A percentile compares a stretch with the other conserved stretches of the same genome.
phyloP scores from a whole-genome alignment of 306 rosid species.

The Fragaria ananassa region DNA sequence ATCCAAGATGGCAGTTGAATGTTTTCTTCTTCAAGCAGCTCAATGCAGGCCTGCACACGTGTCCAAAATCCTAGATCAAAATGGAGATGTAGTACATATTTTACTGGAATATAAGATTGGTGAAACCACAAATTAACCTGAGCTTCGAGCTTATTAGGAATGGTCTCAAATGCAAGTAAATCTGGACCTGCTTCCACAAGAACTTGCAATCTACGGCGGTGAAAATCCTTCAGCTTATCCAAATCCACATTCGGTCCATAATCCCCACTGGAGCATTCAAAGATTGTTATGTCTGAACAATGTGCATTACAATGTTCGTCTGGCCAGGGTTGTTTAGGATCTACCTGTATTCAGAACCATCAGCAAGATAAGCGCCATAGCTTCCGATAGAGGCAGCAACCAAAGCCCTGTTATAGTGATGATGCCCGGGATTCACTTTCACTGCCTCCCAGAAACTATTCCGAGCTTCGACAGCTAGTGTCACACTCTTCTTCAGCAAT shows the following conservation, averaged over 20 bases:
- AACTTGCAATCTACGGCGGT: constrained; percentile 78
- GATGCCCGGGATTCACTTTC: constrained; percentile 39
- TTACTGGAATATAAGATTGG: neutral
- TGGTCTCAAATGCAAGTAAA: constrained; percentile 83
- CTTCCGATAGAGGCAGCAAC: constrained; percentile 95
- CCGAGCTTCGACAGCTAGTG: constrained; percentile 78
- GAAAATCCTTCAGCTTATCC: constrained; percentile 82
- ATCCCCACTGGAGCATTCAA: constrained; percentile 45
- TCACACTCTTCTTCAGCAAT: constrained; percentile 59
- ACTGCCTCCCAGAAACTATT: constrained; percentile 64
- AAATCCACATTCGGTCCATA: constrained; percentile 60
- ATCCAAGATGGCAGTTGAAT: constrained; percentile 76
- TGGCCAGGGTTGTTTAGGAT: constrained; percentile 3
- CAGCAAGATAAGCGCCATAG: constrained; percentile 96
- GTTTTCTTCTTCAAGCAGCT: constrained; percentile 83
- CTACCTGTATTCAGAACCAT: constrained; percentile 91
- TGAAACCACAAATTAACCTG: constrained; percentile 41
- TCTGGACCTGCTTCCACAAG: constrained; percentile 76
- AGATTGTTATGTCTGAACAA: neutral
- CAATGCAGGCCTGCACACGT: constrained; percentile 57
- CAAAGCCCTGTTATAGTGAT: constrained; percentile 49
- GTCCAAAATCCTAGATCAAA: neutral
- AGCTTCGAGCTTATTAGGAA: constrained; percentile 86
- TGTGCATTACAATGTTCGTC: neutral
- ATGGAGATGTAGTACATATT: neutral